Evolutionary conservation across 228 moss, liverwort and hornwort species (phyloP).

Genomic region (Sphagnum magellanicum): DNA sequence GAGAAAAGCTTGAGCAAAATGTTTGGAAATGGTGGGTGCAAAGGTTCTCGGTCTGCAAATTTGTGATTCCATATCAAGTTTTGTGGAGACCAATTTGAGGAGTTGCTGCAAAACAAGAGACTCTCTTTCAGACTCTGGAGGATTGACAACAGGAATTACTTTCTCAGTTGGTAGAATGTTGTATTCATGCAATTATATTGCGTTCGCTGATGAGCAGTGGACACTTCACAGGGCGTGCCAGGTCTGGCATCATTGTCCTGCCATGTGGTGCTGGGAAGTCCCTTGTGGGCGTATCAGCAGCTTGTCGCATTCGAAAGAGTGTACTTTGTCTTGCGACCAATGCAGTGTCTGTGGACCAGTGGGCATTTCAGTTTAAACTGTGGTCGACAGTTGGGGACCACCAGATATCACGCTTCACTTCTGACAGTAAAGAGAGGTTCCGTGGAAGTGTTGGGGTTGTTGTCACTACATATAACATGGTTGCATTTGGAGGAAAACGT

Average conservation of each 20-base stretch:
- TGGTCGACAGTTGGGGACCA: constrained; percentile 89
- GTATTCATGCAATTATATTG: too few species aligned
- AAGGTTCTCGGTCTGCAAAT: too few species aligned
- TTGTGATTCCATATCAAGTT: too few species aligned
- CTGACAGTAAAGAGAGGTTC: constrained; percentile 88
- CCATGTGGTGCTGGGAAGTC: constrained; percentile 96
- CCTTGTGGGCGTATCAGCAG: constrained; percentile 87
- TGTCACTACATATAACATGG: constrained; percentile 90
- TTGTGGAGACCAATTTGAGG: neutral
- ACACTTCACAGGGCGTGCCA: constrained; percentile 64
- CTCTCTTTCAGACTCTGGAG: neutral
- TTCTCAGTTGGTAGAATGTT: too few species aligned
- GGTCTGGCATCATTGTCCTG: constrained; percentile 91
- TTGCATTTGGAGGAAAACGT: constrained; percentile 91
- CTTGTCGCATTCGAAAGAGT: constrained; percentile 83
- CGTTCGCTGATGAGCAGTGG: neutral
- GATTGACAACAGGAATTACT: too few species aligned
- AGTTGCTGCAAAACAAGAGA: neutral
- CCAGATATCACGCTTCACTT: constrained; percentile 86
- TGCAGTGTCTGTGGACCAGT: constrained; percentile 86
- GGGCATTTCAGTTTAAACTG: constrained; percentile 91
- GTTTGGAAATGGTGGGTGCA: constrained; percentile 81
- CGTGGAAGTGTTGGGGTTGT: constrained; percentile 83
- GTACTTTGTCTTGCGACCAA: constrained; percentile 85
- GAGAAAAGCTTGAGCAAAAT: constrained; percentile 93